phyloP scores from a whole-genome alignment of 495 filamentous ascomycete genomes.

The Penicillium macrosclerotiorum region DNA sequence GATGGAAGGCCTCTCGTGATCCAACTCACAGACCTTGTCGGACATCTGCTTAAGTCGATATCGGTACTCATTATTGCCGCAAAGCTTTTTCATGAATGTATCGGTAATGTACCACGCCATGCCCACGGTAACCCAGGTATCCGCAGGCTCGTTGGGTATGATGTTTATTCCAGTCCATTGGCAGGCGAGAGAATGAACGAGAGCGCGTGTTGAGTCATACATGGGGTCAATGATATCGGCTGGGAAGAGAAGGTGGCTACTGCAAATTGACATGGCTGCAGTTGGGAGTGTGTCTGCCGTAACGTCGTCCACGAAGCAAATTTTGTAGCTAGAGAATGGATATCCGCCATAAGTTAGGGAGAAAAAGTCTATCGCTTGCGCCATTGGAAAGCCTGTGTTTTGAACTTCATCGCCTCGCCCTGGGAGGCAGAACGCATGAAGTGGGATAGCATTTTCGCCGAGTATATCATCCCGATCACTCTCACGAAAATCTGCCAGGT shows the following conservation, averaged over 20 bases:
- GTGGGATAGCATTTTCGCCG: slow-evolving; percentile 74
- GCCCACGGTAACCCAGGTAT: slow-evolving; percentile 89
- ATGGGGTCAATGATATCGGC: slow-evolving; percentile 78
- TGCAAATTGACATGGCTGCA: slow-evolving; percentile 85
- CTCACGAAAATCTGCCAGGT: slow-evolving; percentile 84
- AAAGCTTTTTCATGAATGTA: slow-evolving; percentile 81
- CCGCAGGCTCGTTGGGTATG: slow-evolving; percentile 71
- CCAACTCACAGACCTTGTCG: slow-evolving; percentile 77
- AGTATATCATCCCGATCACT: slow-evolving; percentile 89
- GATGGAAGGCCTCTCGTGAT: slow-evolving; percentile 79
- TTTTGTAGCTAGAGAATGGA: slow-evolving; percentile 81
- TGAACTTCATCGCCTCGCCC: slow-evolving; percentile 73
- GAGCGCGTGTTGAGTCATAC: slow-evolving; percentile 68
- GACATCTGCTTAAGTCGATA: slow-evolving; percentile 85
- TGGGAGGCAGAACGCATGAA: slow-evolving; percentile 89
- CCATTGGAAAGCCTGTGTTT: slow-evolving; percentile 77
- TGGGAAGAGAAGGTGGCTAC: slow-evolving; percentile 78
- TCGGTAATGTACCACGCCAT: slow-evolving; percentile 93
- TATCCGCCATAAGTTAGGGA: slow-evolving; percentile 81
- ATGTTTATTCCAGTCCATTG: slow-evolving; percentile 94
- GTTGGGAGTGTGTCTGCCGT: slow-evolving; percentile 67
- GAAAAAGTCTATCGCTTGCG: slow-evolving; percentile 81
- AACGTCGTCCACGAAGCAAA: slow-evolving; percentile 92
- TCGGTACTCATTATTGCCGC: slow-evolving; percentile 90
- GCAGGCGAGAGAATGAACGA: slow-evolving; percentile 81